These are phyloP conservation scores for Nymphaea thermarum DNA, from an alignment of 164 flowering plant species.

Conservation along the genomic window DNA sequence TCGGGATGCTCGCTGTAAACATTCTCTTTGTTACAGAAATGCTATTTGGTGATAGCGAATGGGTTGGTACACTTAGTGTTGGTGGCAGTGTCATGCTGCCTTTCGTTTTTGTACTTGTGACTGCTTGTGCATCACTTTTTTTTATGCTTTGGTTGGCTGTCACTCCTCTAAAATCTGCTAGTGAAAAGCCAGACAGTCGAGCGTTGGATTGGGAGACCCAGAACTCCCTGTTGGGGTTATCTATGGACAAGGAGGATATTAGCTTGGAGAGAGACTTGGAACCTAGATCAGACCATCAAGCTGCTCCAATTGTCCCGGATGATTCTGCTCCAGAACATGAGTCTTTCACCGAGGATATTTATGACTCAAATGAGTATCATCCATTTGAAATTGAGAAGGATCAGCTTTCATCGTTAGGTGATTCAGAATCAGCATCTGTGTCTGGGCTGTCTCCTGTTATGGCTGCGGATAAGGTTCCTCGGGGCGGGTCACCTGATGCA, in stretches of 20 bases:
- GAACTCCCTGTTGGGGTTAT: constrained; percentile 14
- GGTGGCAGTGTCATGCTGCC: constrained; percentile 31
- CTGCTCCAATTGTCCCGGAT: too few species aligned
- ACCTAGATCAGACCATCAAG: not conserved
- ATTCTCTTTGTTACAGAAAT: constrained; percentile 64
- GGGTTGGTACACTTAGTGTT: constrained; percentile 54
- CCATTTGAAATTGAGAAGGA: not conserved
- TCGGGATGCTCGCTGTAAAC: constrained; percentile 66
- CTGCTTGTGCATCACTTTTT: constrained; percentile 45
- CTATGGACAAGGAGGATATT: constrained; percentile 18
- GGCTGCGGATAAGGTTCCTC: constrained; percentile 18
- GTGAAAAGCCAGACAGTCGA: constrained; percentile 28
- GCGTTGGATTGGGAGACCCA: constrained; percentile 36
- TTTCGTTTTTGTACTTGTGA: constrained; percentile 40
- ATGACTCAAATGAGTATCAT: too few species aligned
- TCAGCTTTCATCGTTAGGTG: constrained; percentile 9
- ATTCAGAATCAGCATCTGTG: constrained; percentile 20
- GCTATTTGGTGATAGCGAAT: constrained; percentile 80
- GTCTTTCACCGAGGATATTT: too few species aligned
- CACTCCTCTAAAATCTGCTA: constrained; percentile 79
- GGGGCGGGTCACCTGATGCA: constrained; percentile 15
- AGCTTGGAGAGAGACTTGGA: constrained; percentile 22
- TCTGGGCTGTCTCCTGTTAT: constrained; percentile 12
- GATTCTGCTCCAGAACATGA: too few species aligned
- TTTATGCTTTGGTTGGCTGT: constrained; percentile 81